phyloP scores from a whole-genome alignment of 2,329 filamentous ascomycete species.

The Trichothecium sympodiale region DNA sequence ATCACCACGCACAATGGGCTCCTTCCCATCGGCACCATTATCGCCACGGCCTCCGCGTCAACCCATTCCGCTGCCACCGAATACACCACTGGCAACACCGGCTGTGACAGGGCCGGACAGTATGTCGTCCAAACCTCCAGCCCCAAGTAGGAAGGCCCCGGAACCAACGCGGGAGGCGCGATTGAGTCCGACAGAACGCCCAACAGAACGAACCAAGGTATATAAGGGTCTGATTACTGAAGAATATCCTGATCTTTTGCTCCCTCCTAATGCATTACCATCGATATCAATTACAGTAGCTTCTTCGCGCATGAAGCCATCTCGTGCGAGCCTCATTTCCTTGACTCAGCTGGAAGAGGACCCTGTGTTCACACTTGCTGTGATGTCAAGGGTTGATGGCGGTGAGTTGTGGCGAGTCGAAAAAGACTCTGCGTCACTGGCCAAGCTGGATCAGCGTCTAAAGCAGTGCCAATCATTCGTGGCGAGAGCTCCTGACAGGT shows the following conservation, averaged over 20 bases:
- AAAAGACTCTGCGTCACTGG: conserved; percentile 74
- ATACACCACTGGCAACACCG: conserved; percentile 45
- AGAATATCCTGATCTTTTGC: conserved; percentile 73
- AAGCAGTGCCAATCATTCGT: conserved; percentile 63
- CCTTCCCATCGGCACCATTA: conserved; percentile 41
- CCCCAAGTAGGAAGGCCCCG: too few relatives aligned
- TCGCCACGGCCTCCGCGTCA: conserved; percentile 66
- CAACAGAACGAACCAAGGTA: conserved; percentile 39
- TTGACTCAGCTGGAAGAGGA: conserved; percentile 78
- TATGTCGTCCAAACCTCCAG: conserved; percentile 4
- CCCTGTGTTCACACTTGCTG: conserved; percentile 82
- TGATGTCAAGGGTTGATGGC: conserved; percentile 66
- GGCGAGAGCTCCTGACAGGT: conserved; percentile 70
- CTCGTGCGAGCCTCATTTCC: conserved; percentile 71
- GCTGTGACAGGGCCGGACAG: neutral
- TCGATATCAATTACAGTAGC: conserved; percentile 79
- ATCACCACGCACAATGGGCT: conserved; percentile 44
- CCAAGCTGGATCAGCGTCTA: conserved; percentile 71
- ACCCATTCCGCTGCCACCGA: conserved; percentile 60
- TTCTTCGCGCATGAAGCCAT: conserved; percentile 90
- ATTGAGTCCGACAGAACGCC: conserved; percentile 13
- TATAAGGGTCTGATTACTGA: conserved; percentile 74
- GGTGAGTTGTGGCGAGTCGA: conserved; percentile 88
- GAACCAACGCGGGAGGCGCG: too few relatives aligned
- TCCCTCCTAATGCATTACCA: conserved; percentile 80